phyloP scores from a whole-genome alignment of 257 asterid genomes.

The Solanum medicagineum region DNA sequence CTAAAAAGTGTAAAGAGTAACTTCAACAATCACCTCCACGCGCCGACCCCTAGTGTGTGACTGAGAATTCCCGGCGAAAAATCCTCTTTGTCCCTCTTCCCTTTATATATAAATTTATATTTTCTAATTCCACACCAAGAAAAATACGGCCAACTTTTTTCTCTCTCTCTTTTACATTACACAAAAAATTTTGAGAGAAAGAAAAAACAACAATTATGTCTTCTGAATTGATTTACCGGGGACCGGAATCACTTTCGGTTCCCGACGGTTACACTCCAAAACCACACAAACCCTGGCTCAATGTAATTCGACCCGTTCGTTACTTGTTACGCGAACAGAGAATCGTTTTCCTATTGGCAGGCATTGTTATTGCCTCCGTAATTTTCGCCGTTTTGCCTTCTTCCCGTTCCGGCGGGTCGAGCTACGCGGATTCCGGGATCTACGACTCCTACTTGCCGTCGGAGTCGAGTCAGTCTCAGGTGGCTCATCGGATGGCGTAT shows the following conservation, averaged over 20 bases:
- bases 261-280: constrained; percentile 60
- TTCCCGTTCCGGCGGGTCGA: background rate
- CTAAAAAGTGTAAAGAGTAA: background rate
- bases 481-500: constrained; percentile 25
- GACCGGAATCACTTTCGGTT: constrained; percentile 57
- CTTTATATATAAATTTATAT: background rate
- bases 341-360: constrained; percentile 27
- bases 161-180: background rate
- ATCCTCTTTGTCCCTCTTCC: background rate
- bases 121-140: background rate
- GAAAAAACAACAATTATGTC: constrained; percentile 11
- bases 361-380: constrained; percentile 38
- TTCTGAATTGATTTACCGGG: constrained; percentile 77
- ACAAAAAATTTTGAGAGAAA: background rate
- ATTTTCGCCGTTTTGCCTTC: constrained; percentile 14
- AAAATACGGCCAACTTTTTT: background rate
- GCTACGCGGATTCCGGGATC: background rate
- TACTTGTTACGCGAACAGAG: constrained; percentile 44
- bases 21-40: background rate
- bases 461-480: constrained; percentile 21
- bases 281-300: constrained; percentile 33
- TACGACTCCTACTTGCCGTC: constrained; percentile 11
- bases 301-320: constrained; percentile 25
- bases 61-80: background rate
- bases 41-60: background rate